These are phyloP conservation scores for Alternaria rosae DNA, from an alignment of 2,329 filamentous ascomycete genomes.

Conservation along the genomic window DNA sequence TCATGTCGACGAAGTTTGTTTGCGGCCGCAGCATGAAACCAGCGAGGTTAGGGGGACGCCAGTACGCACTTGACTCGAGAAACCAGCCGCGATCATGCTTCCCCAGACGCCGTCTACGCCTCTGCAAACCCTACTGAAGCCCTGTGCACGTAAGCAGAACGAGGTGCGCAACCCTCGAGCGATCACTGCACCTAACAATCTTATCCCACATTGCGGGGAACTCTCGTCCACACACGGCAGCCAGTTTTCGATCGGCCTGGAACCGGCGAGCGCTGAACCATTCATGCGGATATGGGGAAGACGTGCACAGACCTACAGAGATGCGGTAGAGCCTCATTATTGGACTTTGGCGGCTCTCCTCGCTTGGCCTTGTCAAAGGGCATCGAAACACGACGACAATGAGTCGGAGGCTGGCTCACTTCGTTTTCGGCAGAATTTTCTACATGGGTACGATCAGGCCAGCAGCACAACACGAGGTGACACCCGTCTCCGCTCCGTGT, in stretches of 20 bases:
- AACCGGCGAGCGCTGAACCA: conserved; percentile 10
- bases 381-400: not conserved
- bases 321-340: conserved; percentile 5
- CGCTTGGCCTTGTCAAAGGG: not conserved
- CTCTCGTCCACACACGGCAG: not conserved
- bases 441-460: not conserved
- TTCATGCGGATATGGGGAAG: conserved; percentile 6
- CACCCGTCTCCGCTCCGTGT: not conserved
- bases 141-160: not conserved
- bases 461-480: not conserved
- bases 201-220: conserved; percentile 13
- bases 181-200: conserved; percentile 8
- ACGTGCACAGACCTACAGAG: conserved; percentile 2
- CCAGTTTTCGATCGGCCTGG: not conserved
- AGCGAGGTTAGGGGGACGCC: conserved; percentile 1
- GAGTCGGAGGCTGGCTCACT: not conserved
- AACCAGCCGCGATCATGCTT: conserved; percentile 3
- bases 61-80: conserved; percentile 2
- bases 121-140: not conserved
- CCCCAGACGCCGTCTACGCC: conserved; percentile 9
- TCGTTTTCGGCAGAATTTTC: not conserved
- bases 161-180: not conserved
- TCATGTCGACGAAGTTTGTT: not conserved
- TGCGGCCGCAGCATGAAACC: not conserved
- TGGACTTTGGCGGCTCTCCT: not conserved